Conservation (phyloP, 2,329 filamentous ascomycete genomes). For the Xylariaceae sp. region DNA sequence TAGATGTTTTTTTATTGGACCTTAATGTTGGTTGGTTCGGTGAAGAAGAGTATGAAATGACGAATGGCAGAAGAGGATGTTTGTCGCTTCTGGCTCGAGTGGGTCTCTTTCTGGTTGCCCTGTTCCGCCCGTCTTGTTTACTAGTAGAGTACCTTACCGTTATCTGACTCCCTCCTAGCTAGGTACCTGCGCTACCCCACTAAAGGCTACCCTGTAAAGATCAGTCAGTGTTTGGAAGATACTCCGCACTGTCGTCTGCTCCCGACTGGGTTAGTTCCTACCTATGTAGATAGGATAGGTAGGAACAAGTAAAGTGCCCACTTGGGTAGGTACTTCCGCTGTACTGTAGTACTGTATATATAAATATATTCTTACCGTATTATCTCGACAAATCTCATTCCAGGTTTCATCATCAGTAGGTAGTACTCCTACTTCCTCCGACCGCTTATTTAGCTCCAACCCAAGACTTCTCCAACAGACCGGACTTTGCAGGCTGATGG, state of each 20-base stretch:
- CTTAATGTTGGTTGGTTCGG: conserved; percentile 16
- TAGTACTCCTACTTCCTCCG: neutral
- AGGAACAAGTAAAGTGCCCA: no score
- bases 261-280: no score
- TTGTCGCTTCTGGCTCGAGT: neutral
- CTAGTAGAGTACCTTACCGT: no score
- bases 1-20: conserved; percentile 10
- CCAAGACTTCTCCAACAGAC: neutral
- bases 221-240: no score
- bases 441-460: neutral
- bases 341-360: no score
- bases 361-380: no score
- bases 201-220: no score
- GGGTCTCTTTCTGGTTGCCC: neutral
- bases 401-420: neutral
- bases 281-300: no score
- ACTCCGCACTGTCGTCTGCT: no score
- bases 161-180: no score
- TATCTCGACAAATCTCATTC: neutral
- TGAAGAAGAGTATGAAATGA: conserved; percentile 9
- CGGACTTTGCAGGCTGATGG: neutral
- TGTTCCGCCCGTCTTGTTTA: neutral
- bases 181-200: no score
- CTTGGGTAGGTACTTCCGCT: no score
- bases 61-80: neutral